Base-by-base conservation (phyloP, 2,329 filamentous ascomycete genomes). In the Arthroderma uncinatum region DNA sequence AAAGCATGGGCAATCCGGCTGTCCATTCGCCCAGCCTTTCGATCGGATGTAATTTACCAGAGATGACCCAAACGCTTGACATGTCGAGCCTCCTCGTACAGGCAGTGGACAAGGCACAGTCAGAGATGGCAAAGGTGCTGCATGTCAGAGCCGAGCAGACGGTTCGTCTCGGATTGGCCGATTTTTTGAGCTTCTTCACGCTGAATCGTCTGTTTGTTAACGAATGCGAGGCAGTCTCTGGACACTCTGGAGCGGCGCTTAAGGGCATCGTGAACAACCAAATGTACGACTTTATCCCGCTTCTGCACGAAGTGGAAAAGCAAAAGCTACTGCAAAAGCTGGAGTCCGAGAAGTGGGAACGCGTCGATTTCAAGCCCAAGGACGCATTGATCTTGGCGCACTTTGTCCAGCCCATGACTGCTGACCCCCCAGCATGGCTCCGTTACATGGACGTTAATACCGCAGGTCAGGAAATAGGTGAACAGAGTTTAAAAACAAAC, bases 191-290 rank as follows among this genome's bases (percentile, higher is more conserved):
- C 37, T 93, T 93, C 69, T 91, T 92, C 64, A 88, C 82, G 0
- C 78, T 94, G 34, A 93, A 92, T 65, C 76, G 89, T 6, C 81
- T 89, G 57, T 93, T 94, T 69, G 86, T 87, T 50, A 89, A 90
- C 60, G 89, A 94, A 68, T 93, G 89, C 66, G 89, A 94, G 70
- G 85, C 87, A 14, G 84, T 93, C 19, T 92, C 87, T 21, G 88
- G 89, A 0, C 81, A 87, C 57, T 87, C 87, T 59, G 87, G 88
- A 7, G 85, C 83, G 2, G 77, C 83, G 1, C 74, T 94, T 4
- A 92, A 92, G 71, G 87, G 81, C 16, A 81, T 90, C 33, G 86
- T 94, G 59, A 91, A 92, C 63, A 79, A 79, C 30, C 89, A 94
- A 62, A 92, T 94, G 68, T 86, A 82, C 64, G 86, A 89, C 12